Evolutionary conservation across 73 alveolate species (phyloP), one percentile per base, ranked within the genome.

Genomic region (Urostyla sp.): DNA sequence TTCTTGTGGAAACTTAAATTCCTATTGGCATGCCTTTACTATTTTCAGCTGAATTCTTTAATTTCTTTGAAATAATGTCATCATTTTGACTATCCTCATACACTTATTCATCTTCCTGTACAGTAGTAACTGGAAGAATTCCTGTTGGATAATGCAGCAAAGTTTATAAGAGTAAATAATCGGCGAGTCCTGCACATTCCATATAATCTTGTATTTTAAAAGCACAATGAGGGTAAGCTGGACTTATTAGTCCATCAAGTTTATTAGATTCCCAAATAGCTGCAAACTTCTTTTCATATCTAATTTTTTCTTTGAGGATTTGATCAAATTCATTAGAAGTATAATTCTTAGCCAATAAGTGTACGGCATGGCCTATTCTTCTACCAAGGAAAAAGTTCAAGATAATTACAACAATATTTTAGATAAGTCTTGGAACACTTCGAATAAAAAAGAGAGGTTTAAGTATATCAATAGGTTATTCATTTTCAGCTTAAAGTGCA

Each of bases 21-120:
- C 96, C 95, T 0, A 90, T 75, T 23, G 98, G 98, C 31, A 94
- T 54, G 0, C 95, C 96, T 13, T 66, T 90, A 77, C 92, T 58
- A 0, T 72, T 88, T 45, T 66, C 32, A 93, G 85, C 75, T 20
- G 37, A 11, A 35, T 57, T 50, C 38, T 34, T 49, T 2, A 73
- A 31, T n/a, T 30, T 21, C 27, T 52, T 28, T 10, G 85, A 31
- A 8, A 50, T 30, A 0, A 13, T 20, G 53, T 84, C 92, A 28
- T 73, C 85, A 44, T 73, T 73, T 26, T 28, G 35, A 31, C 48
- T 34, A 51, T 73, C 85, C 7, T 16, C 45, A 32, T 15, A 73
- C 24, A 34, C 83, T 1, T 38, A 13, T 31, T 73, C 85, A 11
- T 46, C 74, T 27, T 20, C 49, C 7, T 13, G 1, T 15, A 73